phyloP scores from a whole-genome alignment of 2,329 filamentous ascomycete genomes.

The Colletotrichum paranaense region DNA sequence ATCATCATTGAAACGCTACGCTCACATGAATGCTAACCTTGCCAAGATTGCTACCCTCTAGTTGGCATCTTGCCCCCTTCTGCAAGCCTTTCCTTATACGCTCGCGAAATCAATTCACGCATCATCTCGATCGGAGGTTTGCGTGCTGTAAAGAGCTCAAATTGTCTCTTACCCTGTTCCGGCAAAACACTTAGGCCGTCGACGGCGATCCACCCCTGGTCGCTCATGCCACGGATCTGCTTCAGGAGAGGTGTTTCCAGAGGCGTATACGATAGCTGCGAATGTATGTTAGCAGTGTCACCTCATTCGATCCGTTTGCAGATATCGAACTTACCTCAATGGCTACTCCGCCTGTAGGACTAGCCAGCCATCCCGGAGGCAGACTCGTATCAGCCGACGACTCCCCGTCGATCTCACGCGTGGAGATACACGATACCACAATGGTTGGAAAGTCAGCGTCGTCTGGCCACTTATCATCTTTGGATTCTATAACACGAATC shows the following conservation, averaged over 20 bases:
- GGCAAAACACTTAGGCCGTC: conserved; percentile 81
- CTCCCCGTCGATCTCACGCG: conserved; percentile 70
- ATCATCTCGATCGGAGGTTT: conserved; percentile 76
- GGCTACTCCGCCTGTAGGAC: conserved; percentile 79
- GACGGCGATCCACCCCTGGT: conserved; percentile 77
- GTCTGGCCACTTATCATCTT: conserved; percentile 72
- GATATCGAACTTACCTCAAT: conserved; percentile 72
- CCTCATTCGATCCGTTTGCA: neutral
- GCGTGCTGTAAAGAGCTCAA: conserved; percentile 82
- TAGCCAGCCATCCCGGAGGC: conserved; percentile 76
- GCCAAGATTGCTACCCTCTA: neutral
- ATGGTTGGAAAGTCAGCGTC: conserved; percentile 75
- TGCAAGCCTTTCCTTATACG: conserved; percentile 51
- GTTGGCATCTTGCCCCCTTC: neutral
- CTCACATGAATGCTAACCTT: neutral
- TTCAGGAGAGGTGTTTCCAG: conserved; percentile 76
- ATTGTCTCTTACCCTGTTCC: conserved; percentile 84
- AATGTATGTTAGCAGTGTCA: neutral
- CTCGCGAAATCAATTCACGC: conserved; percentile 69
- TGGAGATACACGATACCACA: conserved; percentile 80
- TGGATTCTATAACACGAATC: conserved; percentile 56
- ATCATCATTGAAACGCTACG: neutral
- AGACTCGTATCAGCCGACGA: conserved; percentile 77
- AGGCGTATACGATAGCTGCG: conserved; percentile 63
- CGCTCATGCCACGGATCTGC: conserved; percentile 70